Evolutionary conservation across 2,329 filamentous ascomycete species (phyloP).

Genomic region (Neofusicoccum ribis): DNA sequence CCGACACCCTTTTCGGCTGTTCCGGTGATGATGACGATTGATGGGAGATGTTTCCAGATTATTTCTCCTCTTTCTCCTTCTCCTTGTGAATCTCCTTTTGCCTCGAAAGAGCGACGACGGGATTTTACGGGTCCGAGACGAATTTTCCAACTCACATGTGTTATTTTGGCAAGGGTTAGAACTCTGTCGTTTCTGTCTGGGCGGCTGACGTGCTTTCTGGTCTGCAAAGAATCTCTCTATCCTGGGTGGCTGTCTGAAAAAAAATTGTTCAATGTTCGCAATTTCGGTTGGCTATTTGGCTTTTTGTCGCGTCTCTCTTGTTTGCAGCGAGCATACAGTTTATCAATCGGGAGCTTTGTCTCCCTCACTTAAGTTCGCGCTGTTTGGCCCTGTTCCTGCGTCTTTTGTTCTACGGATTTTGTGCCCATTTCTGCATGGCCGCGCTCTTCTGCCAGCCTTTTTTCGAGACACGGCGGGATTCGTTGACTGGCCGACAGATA

Average conservation of each 20-base stretch:
- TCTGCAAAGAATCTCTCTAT: conserved; percentile 15
- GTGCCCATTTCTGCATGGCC: conserved; percentile 5
- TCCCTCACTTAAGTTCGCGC: neutral
- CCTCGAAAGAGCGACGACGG: conserved; percentile 6
- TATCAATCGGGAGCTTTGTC: conserved; percentile 3
- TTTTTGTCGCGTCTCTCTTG: neutral
- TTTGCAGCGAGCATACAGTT: conserved; percentile 16
- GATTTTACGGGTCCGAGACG: conserved; percentile 6
- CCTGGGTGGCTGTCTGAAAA: conserved; percentile 16
- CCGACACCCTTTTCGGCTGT: conserved; percentile 1
- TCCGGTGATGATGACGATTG: conserved; percentile 14
- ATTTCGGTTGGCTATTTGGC: conserved; percentile 15
- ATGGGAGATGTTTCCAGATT: conserved; percentile 15
- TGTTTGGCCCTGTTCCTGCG: neutral
- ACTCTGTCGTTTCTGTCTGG: conserved; percentile 18
- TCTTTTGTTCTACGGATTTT: neutral
- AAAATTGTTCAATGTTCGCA: conserved; percentile 11
- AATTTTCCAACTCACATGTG: conserved; percentile 1
- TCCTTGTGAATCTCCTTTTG: conserved; percentile 14
- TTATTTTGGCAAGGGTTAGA: conserved; percentile 12
- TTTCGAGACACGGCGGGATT: conserved; percentile 9
- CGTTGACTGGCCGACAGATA: conserved; percentile 16
- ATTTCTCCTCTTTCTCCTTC: conserved; percentile 5
- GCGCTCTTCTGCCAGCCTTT: conserved; percentile 6
- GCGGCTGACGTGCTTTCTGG: conserved; percentile 9